Evolutionary conservation across 805 yeast species (phyloP), one percentile per base, ranked within the genome.

Genomic region (Pichia insulana): DNA sequence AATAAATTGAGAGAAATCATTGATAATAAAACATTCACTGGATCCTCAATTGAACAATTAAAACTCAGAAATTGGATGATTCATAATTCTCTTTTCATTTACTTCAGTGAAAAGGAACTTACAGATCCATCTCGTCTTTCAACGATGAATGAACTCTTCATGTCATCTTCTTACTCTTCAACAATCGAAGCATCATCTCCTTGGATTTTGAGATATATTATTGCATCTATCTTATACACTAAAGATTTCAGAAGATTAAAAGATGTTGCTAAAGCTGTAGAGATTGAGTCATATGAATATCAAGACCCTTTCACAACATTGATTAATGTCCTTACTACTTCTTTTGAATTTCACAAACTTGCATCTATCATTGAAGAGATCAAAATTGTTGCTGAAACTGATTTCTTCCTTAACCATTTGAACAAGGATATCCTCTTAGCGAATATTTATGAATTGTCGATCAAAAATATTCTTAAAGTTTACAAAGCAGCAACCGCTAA

Each of bases 161-260:
- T 77, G 55, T 65, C 76, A 15, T 71, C 80, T 4, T 73, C 80
- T 7, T 78, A 77, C 58, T 60, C 80, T 46, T 73, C 79, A 45
- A 73, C 84, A 2, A 79, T 80, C 55, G 85, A 80, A 62, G 82
- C 83, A 27, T 68, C 82, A 8, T 72, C 80, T 55, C 87, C 86
- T 17, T 80, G 87, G 87, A 64, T 80, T 39, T 58, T 79, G 49
- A 71, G 86, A 54, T 80, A 80, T 55, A 58, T 80, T 42, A 72
- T 76, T 20, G 81, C 74, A 25, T 80, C 82, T n/a, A 79, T 78
- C 40, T 60, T 69, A 48, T 49, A 58, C 50, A 55, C 58, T 30
- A 59, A 61, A 41, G 57, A 61, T 50, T 52, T 71, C 53, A 73
- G 74, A 56, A 71, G 73, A 52, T 62, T 79, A 43, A 76, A 69